phyloP scores from a whole-genome alignment of 768 basidiomycete genomes.

The Suillus spraguei region DNA sequence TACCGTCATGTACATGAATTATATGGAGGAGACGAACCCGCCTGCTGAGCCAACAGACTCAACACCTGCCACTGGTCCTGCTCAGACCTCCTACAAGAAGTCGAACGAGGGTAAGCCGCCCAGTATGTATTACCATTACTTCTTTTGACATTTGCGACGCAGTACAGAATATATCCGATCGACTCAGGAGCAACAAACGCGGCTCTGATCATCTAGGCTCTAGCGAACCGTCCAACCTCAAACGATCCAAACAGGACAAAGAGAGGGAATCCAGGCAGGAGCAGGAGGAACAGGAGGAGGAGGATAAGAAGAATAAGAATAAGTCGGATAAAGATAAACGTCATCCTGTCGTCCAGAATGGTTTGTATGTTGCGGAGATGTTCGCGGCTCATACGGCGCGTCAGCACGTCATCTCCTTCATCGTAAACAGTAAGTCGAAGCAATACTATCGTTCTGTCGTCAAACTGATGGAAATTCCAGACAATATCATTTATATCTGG shows the following conservation, averaged over 20 bases:
- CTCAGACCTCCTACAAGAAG: not conserved
- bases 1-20: not conserved
- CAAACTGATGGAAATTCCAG: not conserved
- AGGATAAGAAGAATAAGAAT: not conserved
- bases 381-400: not conserved
- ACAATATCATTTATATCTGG: slow-evolving; percentile 1
- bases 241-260: not conserved
- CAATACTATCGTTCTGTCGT: not conserved
- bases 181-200: not conserved
- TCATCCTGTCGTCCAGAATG: not conserved
- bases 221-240: not conserved
- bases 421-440: not conserved
- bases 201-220: not conserved
- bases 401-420: not conserved
- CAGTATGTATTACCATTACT: not conserved
- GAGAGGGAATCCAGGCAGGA: not conserved
- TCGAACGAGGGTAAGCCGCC: not conserved
- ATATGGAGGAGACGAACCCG: not conserved
- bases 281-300: slow-evolving; percentile 5
- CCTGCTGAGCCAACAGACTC: not conserved
- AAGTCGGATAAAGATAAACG: not conserved
- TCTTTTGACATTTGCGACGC: not conserved
- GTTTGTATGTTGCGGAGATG: slow-evolving; percentile 1
- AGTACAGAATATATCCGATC: not conserved
- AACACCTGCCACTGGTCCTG: not conserved